Percentiles rank a stretch among this genome's conserved stretches.
Conservation (phyloP, 2,329 filamentous ascomycete species). For the Beauveria sp. region DNA sequence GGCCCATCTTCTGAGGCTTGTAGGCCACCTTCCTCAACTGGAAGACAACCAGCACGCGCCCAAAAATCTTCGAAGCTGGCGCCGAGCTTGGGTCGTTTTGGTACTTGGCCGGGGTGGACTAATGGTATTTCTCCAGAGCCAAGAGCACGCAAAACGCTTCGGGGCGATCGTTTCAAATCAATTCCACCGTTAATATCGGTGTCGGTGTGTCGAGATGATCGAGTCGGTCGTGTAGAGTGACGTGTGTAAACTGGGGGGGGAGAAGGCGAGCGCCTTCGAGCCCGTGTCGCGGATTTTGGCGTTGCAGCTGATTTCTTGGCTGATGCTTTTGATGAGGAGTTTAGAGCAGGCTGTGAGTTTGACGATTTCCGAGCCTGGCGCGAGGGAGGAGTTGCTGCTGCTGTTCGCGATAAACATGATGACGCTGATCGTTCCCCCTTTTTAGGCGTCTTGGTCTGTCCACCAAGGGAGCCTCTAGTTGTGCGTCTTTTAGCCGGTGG, state of each 20-base stretch:
- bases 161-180: slow-evolving; percentile 26
- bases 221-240: slow-evolving; percentile 35
- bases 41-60: slow-evolving; percentile 38
- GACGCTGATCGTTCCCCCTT: slow-evolving; percentile 15
- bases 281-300: slow-evolving; percentile 24
- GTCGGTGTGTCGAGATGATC: slow-evolving; percentile 33
- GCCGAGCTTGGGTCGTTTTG: slow-evolving; percentile 44
- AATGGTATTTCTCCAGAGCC: slow-evolving; percentile 40
- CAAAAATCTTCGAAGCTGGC: slow-evolving; percentile 52
- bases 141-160: slow-evolving; percentile 41
- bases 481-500: slow-evolving; percentile 42
- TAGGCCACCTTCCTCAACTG: slow-evolving; percentile 53
- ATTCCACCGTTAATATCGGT: slow-evolving; percentile 16
- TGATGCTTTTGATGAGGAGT: slow-evolving; percentile 23
- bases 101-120: slow-evolving; percentile 51
- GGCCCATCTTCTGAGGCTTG: slow-evolving; percentile 47
- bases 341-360: slow-evolving; percentile 2
- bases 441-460: slow-evolving; percentile 26
- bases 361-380: slow-evolving; percentile 8
- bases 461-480: slow-evolving; percentile 36
- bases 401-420: slow-evolving; percentile 16
- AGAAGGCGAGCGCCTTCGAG: slow-evolving; percentile 34
- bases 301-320: slow-evolving; percentile 22
- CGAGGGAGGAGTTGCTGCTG: slow-evolving; percentile 16
- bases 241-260: slow-evolving; percentile 31